These are phyloP conservation scores for Neoascochyta sp. DNA, from an alignment of 2,329 filamentous ascomycete genomes.

Conservation along the genomic window DNA sequence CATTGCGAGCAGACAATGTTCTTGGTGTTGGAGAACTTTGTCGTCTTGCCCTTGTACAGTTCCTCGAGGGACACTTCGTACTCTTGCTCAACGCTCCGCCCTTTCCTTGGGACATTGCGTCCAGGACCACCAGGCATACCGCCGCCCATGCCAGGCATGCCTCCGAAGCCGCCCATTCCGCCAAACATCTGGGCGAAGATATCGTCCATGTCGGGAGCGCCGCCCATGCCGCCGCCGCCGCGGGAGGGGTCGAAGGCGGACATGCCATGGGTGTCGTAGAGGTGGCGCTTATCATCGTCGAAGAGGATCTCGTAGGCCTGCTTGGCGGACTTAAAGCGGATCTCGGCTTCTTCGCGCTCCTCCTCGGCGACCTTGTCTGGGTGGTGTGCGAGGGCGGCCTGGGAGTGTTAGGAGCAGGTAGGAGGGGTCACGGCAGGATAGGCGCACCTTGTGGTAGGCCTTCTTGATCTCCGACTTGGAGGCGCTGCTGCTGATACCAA, in stretches of 20 bases:
- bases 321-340: conserved; percentile 87
- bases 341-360: conserved; percentile 78
- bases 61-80: conserved; percentile 92
- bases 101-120: conserved; percentile 56
- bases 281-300: conserved; percentile 86
- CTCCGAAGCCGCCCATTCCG: conserved; percentile 56
- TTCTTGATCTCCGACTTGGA: conserved; percentile 84
- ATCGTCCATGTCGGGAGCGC: conserved; percentile 83
- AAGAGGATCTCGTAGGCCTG: conserved; percentile 97
- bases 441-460: conserved; percentile 83
- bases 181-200: conserved; percentile 69
- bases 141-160: conserved; percentile 58
- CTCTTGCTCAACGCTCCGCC: conserved; percentile 80
- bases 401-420: conserved; percentile 6
- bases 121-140: conserved; percentile 52
- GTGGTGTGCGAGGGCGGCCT: conserved; percentile 85
- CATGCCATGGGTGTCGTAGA: conserved; percentile 96
- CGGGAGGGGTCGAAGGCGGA: conserved; percentile 80
- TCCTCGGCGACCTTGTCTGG: conserved; percentile 93
- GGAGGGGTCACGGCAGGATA: conserved; percentile 8
- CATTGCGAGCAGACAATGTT: conserved; percentile 84
- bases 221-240: conserved; percentile 60
- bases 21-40: conserved; percentile 93
- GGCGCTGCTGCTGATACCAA: conserved; percentile 69
- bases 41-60: conserved; percentile 97